Evolutionary conservation across 116 monocot species (phyloP), one percentile per base, ranked within the genome.

Genomic region (Dioscorea cayenensis): DNA sequence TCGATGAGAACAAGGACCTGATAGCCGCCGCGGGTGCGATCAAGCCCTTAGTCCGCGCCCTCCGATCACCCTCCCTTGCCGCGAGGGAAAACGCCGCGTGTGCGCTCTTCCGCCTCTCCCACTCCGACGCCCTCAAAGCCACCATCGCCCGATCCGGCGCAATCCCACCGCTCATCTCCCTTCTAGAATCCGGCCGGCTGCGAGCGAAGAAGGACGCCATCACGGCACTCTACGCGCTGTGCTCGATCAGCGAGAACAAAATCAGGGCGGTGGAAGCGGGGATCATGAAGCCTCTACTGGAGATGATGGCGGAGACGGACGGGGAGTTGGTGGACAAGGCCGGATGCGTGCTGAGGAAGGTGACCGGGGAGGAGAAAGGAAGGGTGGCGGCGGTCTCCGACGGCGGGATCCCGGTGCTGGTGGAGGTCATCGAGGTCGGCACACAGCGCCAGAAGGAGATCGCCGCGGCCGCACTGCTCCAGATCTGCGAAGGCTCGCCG

Each of bases 131-230:
- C 55, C 65, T 84, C 72, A 77, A 77, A n/a, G 60, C 67, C 63
- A 37, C 65, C 18, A 85, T 87, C 59, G 87, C 82, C 16, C 75
- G 80, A 49, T 78, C 79, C 37, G 82, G 84, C 14, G 87, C 87
- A 51, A 80, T 91, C 65, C 87, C 87, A 1, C 71, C 76, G 13
- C 82, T 91, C 22, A 82, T 91, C 16, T 32, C 63, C 50, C 75
- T 91, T 8, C 80, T 91, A 9, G 78, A 78, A 36, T 71, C 60
- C 32, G 84, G 87, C 32, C 70, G 73, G 68, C 77, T 76, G 27
- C 84, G 90, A 16, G 90, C 84, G 51, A 84, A 87, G 90, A 91
- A 91, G 73, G 90, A 91, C 78, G 87, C 90, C 27, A 49, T 77
- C 19, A 87, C 90, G 14, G 82, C 90, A 58, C 76, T 87, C 1